Base-by-base conservation (phyloP, 2,329 filamentous ascomycete species). In the Byssoonygena ceratinophila region DNA sequence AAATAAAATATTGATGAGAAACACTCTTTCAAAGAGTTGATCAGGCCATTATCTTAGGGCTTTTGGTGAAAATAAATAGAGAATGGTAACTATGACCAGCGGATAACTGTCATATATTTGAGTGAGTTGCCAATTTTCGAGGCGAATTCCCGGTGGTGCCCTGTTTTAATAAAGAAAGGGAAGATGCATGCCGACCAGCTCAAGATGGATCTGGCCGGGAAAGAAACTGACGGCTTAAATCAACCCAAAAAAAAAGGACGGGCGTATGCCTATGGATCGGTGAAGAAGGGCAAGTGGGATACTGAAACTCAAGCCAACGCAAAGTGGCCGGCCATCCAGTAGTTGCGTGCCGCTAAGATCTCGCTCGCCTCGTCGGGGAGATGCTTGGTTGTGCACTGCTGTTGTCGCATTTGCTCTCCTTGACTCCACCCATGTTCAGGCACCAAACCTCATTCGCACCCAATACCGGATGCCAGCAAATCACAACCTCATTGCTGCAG, bases 381-480 rank as follows among this genome's bases (percentile, higher is more conserved):
- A 29, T 29, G 43, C 43, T 45, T 45, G 43, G n/a, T n/a, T n/a
- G n/a, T n/a, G n/a, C n/a, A n/a, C n/a, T n/a, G n/a, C n/a, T n/a
- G 16, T 29, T 23, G 4, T 18, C 16, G 25, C 37, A 20, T 40
- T 36, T 16, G 36, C 46, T 34, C 32, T 11, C 4, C 34, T 16
- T 16, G 32, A 34, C 12, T 3, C 18, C 25, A 40, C 18, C 34
- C 32, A 27, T 16, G 34, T 40, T 52, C 50, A 46, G 50, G 43
- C 43, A 40, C 50, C 34, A 20, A 52, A 23, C 7, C 25, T 43
- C 29, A 12, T 9, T 46, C 50, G 43, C 50, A 52, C 46, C 50
- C 29, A 52, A 22, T 32, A 32, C 41, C 43, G 9, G 25, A 27
- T 47, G 32, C 43, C 50, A 52, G 25, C 50, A 46, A 52, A 52